Evolutionary conservation across 2,329 filamentous ascomycete genomes (phyloP).

Genomic region (Emmonsiellopsis sp.): DNA sequence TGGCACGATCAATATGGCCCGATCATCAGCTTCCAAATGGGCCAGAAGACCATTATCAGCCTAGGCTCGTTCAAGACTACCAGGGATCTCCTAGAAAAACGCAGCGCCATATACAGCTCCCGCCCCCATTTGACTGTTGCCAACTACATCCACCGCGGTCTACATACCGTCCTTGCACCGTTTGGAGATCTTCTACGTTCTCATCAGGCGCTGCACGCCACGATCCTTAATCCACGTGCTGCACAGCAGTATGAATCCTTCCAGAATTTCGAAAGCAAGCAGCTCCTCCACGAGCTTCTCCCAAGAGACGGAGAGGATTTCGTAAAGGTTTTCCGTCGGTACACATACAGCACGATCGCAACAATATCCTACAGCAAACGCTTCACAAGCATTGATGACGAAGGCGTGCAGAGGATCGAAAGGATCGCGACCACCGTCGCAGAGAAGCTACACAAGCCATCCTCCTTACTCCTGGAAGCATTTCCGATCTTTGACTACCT

Average conservation of each 20-base stretch:
- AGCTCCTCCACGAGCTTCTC: slow-evolving; percentile 37
- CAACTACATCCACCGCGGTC: slow-evolving; percentile 22
- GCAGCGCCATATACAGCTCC: slow-evolving; percentile 29
- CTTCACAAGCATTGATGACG: slow-evolving; percentile 30
- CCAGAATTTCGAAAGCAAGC: slow-evolving; percentile 41
- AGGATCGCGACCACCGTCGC: slow-evolving; percentile 36
- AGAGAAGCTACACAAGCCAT: slow-evolving; percentile 39
- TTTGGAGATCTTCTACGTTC: slow-evolving; percentile 40
- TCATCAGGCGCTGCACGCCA: slow-evolving; percentile 33
- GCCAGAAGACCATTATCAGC: too few species aligned
- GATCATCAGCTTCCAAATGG: slow-evolving; percentile 12
- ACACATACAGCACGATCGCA: slow-evolving; percentile 42
- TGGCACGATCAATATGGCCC: slow-evolving; percentile 28
- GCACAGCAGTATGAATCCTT: slow-evolving; percentile 38
- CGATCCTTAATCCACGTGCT: slow-evolving; percentile 36
- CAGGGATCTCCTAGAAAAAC: slow-evolving; percentile 1
- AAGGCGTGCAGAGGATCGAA: slow-evolving; percentile 21
- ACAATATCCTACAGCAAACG: slow-evolving; percentile 43
- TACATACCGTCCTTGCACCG: slow-evolving; percentile 39
- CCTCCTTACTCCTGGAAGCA: slow-evolving; percentile 37
- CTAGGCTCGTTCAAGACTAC: too few species aligned
- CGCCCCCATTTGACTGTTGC: slow-evolving; percentile 19
- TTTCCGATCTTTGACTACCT: slow-evolving; percentile 34
- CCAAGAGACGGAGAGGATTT: slow-evolving; percentile 24
- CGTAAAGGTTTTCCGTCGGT: slow-evolving; percentile 39